Evolutionary conservation across 345 rosid species (phyloP).

Genomic region (Eucalyptus marginata): DNA sequence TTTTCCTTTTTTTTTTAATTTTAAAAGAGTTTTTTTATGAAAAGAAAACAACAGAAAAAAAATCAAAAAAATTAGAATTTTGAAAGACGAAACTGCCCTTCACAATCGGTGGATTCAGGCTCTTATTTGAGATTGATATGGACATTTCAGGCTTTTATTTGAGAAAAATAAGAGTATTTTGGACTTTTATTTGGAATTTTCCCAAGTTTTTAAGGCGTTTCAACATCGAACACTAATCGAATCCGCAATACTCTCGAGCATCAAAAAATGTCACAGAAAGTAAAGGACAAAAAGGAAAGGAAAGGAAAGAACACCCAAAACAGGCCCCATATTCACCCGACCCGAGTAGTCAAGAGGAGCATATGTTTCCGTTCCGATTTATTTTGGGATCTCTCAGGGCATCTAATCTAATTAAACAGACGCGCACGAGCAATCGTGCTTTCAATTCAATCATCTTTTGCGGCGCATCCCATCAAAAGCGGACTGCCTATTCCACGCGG

Average conservation of each 20-base stretch:
- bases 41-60: no score
- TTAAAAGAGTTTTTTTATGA: no score
- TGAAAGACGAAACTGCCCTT: no score
- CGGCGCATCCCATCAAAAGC: background rate
- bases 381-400: background rate
- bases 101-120: no score
- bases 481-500: background rate
- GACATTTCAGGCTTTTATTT: no score
- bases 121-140: no score
- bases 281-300: background rate
- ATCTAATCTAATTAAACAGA: background rate
- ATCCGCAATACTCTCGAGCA: background rate
- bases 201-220: background rate
- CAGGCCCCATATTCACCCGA: background rate
- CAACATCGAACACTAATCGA: background rate
- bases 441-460: background rate
- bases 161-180: no score
- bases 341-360: background rate
- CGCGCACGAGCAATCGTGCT: background rate
- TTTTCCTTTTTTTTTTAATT: no score
- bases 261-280: background rate
- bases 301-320: background rate
- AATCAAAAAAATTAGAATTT: accelerated
- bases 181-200: background rate
- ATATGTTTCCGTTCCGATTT: background rate